Evolutionary conservation across 2,329 filamentous ascomycete species (phyloP).

Genomic region (Fusarium hainanense): DNA sequence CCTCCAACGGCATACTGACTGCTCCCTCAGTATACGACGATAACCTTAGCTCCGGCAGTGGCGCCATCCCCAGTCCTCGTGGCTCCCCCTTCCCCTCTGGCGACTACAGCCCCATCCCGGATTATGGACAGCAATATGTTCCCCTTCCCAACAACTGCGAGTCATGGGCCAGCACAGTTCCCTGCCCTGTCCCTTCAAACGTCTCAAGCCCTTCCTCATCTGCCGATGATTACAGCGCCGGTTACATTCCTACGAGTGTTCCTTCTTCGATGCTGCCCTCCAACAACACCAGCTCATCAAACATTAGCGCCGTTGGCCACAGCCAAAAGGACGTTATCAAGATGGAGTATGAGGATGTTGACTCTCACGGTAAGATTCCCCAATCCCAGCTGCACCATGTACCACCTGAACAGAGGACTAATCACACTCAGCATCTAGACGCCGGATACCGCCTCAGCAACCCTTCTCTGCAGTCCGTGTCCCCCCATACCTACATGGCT

Average conservation of each 20-base stretch:
- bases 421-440: conserved; percentile 46
- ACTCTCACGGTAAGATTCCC: conserved; percentile 46
- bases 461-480: conserved; percentile 37
- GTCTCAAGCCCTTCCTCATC: conserved; percentile 65
- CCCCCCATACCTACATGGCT: conserved; percentile 44
- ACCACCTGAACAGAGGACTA: conserved; percentile 40
- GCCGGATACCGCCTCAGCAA: conserved; percentile 50
- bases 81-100: conserved; percentile 58
- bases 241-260: conserved; percentile 62
- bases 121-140: conserved; percentile 55
- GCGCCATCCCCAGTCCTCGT: conserved; percentile 57
- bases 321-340: conserved; percentile 54
- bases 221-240: conserved; percentile 58
- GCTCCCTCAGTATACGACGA: conserved; percentile 55
- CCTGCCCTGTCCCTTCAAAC: conserved; percentile 59
- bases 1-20: conserved; percentile 26
- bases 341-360: conserved; percentile 55
- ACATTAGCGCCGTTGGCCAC: conserved; percentile 48
- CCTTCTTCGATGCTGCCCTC: conserved; percentile 57
- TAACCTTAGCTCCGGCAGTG: conserved; percentile 53
- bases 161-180: conserved; percentile 58
- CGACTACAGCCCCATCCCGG: conserved; percentile 58
- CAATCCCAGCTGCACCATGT: background rate
- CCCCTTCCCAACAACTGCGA: conserved; percentile 57
- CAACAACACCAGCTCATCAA: conserved; percentile 46